Base-by-base conservation (phyloP, 192 early-diverging fungal species). In the Entomortierella chlamydospora region DNA sequence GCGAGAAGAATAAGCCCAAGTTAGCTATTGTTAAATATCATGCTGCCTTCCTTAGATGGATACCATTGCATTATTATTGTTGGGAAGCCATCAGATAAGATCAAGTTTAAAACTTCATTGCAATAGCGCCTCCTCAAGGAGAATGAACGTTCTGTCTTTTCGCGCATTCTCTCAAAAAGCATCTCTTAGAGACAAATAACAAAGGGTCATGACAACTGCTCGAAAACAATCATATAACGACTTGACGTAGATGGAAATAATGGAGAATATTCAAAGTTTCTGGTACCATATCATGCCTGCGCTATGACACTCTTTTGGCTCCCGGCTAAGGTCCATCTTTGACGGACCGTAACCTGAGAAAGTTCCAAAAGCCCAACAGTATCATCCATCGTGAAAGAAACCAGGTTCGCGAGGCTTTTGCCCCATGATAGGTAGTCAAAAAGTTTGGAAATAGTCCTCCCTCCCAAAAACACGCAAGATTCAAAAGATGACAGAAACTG, bases 91-190 rank as follows among this genome's bases (percentile, higher is more conserved):
- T 69, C 73, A 77, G 73, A 77, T 77, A 77, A 77, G 73, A 77
- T 77, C 73, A 77, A 77, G 73, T 77, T 77, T 50, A 62, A 76
- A 73, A 43, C 34, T 57, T 77, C 73, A 77, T 68, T 63, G 73
- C 59, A 56, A 57, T 30, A 57, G 51, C 58, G 50, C 51, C 57
- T 67, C 39, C 61, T 28, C 5, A 6, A 41, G 58, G 60, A 57
- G 51, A 56, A 18, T 49, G 26, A 23, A 56, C 31, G 18, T 30
- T 52, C 23, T 26, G 23, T 31, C 22, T 29, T 23, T 50, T n/a
- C n/a, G n/a, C 31, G 39, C 20, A n/a, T 30, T 25, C 20, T 30
- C 12, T 20, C 20, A 15, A 47, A 47, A 47, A 47, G 15, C 20
- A 47, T 47, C 45, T 47, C 45, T 20, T 4, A 47, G 4, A 20